Percentiles rank a stretch among this genome's conserved stretches.
Conservation (phyloP, 2,329 filamentous ascomycete genomes). For the Ceratocystis lukuohia region DNA sequence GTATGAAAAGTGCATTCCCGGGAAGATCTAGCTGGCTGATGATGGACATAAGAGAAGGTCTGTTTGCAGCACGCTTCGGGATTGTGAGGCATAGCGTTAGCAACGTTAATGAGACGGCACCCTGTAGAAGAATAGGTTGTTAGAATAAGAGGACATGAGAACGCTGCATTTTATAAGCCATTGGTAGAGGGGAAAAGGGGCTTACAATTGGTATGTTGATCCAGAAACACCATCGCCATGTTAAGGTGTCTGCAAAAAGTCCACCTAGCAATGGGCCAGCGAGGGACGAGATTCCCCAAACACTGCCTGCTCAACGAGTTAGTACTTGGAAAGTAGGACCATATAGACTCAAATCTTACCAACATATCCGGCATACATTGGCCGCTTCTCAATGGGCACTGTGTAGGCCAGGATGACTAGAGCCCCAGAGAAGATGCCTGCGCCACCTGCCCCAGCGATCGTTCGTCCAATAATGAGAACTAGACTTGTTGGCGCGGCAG, state of each 20-base stretch:
- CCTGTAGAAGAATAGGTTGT: not conserved
- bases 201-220: slow-evolving; percentile 26
- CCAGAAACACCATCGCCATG: slow-evolving; percentile 27
- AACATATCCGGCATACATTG: slow-evolving; percentile 28
- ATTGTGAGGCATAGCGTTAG: slow-evolving; percentile 10
- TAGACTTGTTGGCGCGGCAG: slow-evolving; percentile 25
- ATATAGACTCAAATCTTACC: not conserved
- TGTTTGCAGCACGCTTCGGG: slow-evolving; percentile 18
- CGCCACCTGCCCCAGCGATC: slow-evolving; percentile 30
- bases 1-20: slow-evolving; percentile 20
- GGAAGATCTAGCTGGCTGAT: slow-evolving; percentile 25
- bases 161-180: not conserved
- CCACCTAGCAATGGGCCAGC: slow-evolving; percentile 23
- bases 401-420: slow-evolving; percentile 31
- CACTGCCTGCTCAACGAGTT: slow-evolving; percentile 22
- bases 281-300: slow-evolving; percentile 30
- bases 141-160: not conserved
- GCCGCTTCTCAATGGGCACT: slow-evolving; percentile 26
- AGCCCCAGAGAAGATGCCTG: slow-evolving; percentile 35
- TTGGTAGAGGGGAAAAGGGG: not conserved
- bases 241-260: slow-evolving; percentile 23
- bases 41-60: slow-evolving; percentile 21
- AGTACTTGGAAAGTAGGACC: slow-evolving; percentile 24
- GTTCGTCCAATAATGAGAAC: slow-evolving; percentile 29
- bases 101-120: slow-evolving; percentile 12